These are phyloP conservation scores for Thecaphora thlaspeos DNA, from an alignment of 1,284 basidiomycete species.

Conservation along the genomic window DNA sequence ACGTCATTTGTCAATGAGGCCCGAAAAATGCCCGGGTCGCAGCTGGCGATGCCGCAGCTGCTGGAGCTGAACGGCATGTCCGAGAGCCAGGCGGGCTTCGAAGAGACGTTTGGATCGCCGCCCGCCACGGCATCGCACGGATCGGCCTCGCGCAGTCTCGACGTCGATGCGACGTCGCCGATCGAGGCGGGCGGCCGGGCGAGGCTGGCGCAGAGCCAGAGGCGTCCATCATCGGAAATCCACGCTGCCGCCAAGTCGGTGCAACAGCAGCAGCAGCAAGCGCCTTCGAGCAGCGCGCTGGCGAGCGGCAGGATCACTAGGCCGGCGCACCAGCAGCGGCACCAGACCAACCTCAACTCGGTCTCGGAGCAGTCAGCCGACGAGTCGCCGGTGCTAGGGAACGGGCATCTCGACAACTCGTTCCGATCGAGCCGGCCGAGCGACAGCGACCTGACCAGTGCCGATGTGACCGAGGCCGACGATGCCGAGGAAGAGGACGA, in stretches of 20 bases:
- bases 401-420: not conserved
- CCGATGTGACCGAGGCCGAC: constrained; percentile 1
- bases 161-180: too few relatives aligned
- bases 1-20: constrained; percentile 22
- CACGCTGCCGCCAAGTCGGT: too few relatives aligned
- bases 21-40: constrained; percentile 15
- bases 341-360: constrained; percentile 32
- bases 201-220: too few relatives aligned
- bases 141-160: not conserved
- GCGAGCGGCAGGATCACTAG: constrained; percentile 18
- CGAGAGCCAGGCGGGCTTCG: constrained; percentile 26
- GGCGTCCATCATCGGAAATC: too few relatives aligned
- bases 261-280: constrained; percentile 2
- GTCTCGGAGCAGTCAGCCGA: constrained; percentile 31
- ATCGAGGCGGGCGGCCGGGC: too few relatives aligned
- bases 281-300: constrained; percentile 1
- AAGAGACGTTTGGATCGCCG: constrained; percentile 25
- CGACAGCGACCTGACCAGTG: not conserved
- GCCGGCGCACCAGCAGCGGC: constrained; percentile 30
- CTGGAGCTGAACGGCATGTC: constrained; percentile 18
- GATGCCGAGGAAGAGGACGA: not conserved
- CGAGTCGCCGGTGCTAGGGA: constrained; percentile 26
- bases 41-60: constrained; percentile 27
- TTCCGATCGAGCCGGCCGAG: not conserved
- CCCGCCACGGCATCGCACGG: constrained; percentile 1